A percentile compares a stretch with the other conserved stretches of the same genome.
phyloP scores from a whole-genome alignment of 768 basidiomycete genomes.

The Collybiopsis confluens region DNA sequence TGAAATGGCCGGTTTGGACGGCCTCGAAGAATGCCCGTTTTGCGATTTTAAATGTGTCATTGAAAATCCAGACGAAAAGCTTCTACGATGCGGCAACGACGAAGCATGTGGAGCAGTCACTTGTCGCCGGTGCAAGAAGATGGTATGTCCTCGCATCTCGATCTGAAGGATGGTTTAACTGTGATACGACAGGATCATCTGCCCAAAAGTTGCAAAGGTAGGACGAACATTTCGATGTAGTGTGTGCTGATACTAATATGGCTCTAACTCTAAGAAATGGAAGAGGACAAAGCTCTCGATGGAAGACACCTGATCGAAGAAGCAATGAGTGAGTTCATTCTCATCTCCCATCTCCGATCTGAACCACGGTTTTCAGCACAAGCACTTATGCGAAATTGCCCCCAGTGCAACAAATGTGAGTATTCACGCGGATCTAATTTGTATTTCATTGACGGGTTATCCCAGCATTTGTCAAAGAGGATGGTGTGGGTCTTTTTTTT shows the following conservation, averaged over 20 bases:
- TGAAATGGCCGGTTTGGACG: slow-evolving; percentile 70
- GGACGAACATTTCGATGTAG: not conserved
- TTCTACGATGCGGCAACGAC: slow-evolving; percentile 48
- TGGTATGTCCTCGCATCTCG: slow-evolving; percentile 34
- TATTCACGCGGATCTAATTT: not conserved
- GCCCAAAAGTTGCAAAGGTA: slow-evolving; percentile 78
- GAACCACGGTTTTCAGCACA: slow-evolving; percentile 38
- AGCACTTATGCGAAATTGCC: slow-evolving; percentile 86
- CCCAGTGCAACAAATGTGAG: slow-evolving; percentile 76
- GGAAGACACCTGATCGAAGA: slow-evolving; percentile 81
- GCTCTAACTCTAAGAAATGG: slow-evolving; percentile 54
- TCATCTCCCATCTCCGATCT: not conserved
- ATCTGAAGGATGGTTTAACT: not conserved
- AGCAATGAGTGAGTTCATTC: slow-evolving; percentile 71
- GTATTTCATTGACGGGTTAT: slow-evolving; percentile 4
- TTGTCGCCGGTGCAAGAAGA: slow-evolving; percentile 76
- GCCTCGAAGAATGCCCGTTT: slow-evolving; percentile 85
- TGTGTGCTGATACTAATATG: no score
- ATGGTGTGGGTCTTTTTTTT: slow-evolving; percentile 48
- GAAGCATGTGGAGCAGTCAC: slow-evolving; percentile 69
- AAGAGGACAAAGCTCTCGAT: slow-evolving; percentile 71
- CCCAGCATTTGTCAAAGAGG: slow-evolving; percentile 74
- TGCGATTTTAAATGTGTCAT: slow-evolving; percentile 87
- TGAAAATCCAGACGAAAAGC: slow-evolving; percentile 41
- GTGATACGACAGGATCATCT: slow-evolving; percentile 58